Base-by-base conservation (phyloP, 1,284 basidiomycete species). In the Peniophora sp. region DNA sequence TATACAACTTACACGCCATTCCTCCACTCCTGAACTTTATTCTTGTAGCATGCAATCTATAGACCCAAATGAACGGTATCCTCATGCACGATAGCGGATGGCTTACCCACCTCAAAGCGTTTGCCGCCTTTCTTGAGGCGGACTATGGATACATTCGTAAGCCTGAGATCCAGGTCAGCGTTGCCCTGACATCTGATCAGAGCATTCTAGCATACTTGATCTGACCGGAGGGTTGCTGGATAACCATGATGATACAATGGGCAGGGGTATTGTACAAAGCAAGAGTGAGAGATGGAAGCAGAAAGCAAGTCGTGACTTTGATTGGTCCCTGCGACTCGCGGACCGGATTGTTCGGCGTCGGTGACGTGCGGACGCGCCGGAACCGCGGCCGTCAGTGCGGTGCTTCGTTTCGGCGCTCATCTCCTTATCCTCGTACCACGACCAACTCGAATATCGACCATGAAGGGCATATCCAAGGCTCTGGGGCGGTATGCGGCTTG, bases 11-110 rank as follows among this genome's bases (percentile, higher is more conserved):
- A 90, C 86, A 96, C 88, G 54, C 93, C 93, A 50, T 82, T 92
- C 51, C 96, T 75, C 83, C 89, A 99, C 68, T 97, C 95, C 58
- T 94, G 89, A 18, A 98, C 96, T 72, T 98, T 98, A 73, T 99
- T 99, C 76, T 98, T 97, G 74, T 98, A 98, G 69, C 95, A 98
- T 46, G 96, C 96, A 59, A 99, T 90, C 91, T 94, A 76, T 74
- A 69, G 73, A 32, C 27, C 5, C 5, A 32, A 32, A 6, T 12
- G 5, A 32, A 6, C 27, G 5, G 6, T 6, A 32, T 32, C 5
- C 5, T 32, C 6, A 32, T 32, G 27, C 27, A 32, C 27, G 12
- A 32, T 22, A 20, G 3, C 12, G 43, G 17, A n/a, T 37, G 17
- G 52, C 56, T 45, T 39, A 59, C 70, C 48, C 56, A 91, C 92